phyloP scores from a whole-genome alignment of 768 basidiomycete genomes.

The Pleurotus ostreatus region DNA sequence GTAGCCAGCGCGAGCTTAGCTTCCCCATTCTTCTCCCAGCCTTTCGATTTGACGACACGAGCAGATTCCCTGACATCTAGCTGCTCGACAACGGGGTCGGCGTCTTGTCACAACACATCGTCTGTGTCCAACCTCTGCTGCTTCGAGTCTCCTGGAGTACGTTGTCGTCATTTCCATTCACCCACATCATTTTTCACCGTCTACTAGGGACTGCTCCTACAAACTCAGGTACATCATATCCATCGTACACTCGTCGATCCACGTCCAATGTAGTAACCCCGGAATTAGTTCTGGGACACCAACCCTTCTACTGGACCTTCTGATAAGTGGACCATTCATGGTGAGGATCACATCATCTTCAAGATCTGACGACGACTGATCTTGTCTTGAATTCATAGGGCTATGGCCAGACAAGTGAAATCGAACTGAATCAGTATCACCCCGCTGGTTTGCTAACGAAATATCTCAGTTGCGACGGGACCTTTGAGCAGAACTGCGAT shows the following conservation, averaged over 20 bases:
- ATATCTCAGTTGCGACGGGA: slow-evolving; percentile 49
- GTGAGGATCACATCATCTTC: slow-evolving; percentile 22
- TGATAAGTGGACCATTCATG: slow-evolving; percentile 58
- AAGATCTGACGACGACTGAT: too few relatives aligned
- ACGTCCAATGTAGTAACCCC: background rate
- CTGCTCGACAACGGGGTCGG: slow-evolving; percentile 45
- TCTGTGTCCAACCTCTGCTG: slow-evolving; percentile 51
- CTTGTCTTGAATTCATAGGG: slow-evolving; percentile 24
- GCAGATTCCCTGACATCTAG: slow-evolving; percentile 34
- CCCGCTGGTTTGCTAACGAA: background rate
- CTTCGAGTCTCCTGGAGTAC: slow-evolving; percentile 61
- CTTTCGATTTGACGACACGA: slow-evolving; percentile 24
- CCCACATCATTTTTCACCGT: background rate
- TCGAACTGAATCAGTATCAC: slow-evolving; percentile 34
- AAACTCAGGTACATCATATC: slow-evolving; percentile 13
- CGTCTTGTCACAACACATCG: slow-evolving; percentile 54
- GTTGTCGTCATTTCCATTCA: slow-evolving; percentile 16
- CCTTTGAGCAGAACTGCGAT: slow-evolving; percentile 42
- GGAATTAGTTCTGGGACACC: slow-evolving; percentile 52
- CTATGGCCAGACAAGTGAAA: slow-evolving; percentile 52
- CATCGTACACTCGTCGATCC: background rate
- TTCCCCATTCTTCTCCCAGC: slow-evolving; percentile 1
- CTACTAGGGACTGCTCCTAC: slow-evolving; percentile 18
- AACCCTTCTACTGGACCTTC: slow-evolving; percentile 44
- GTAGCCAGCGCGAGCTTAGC: background rate